Evolutionary conservation across 805 yeast genomes (phyloP).

Genomic region (Saccharomyces jurei): DNA sequence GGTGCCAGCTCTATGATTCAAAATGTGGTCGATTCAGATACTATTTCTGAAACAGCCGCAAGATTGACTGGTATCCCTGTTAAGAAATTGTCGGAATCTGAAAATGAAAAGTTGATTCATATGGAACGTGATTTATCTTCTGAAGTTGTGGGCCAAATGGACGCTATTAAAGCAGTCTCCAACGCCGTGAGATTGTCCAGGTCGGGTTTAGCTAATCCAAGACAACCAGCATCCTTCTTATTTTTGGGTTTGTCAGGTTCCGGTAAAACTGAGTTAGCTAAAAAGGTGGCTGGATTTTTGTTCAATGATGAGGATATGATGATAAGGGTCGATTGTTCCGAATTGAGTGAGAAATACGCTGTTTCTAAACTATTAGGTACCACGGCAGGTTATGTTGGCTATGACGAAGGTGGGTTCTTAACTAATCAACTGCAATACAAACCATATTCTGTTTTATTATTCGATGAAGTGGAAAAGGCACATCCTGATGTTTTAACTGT

Average conservation of each 20-base stretch:
- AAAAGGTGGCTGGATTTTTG: constrained; percentile 90
- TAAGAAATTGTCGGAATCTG: constrained; percentile 87
- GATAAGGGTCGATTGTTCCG: constrained; percentile 97
- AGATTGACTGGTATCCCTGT: constrained; percentile 96
- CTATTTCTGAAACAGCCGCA: constrained; percentile 95
- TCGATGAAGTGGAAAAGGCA: constrained; percentile 97
- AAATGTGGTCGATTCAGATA: constrained; percentile 86
- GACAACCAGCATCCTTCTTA: constrained; percentile 92
- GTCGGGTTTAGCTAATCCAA: constrained; percentile 92
- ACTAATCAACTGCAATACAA: constrained; percentile 86
- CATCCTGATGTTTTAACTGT: constrained; percentile 96
- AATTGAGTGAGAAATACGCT: constrained; percentile 89
- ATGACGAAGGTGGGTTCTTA: constrained; percentile 93
- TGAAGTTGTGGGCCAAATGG: constrained; percentile 90
- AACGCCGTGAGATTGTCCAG: constrained; percentile 89
- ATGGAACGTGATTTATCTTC: constrained; percentile 83
- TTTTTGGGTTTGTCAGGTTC: constrained; percentile 95
- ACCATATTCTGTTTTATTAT: constrained; percentile 92
- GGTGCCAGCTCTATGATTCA: constrained; percentile 61
- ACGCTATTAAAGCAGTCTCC: constrained; percentile 92
- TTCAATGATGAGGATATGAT: constrained; percentile 95
- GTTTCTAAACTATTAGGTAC: constrained; percentile 93
- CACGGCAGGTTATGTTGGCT: constrained; percentile 95
- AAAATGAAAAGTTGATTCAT: constrained; percentile 83
- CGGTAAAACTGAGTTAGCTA: constrained; percentile 97